These are phyloP conservation scores for Citropsis articulata DNA, from an alignment of 345 rosid genomes.

Conservation along the genomic window DNA sequence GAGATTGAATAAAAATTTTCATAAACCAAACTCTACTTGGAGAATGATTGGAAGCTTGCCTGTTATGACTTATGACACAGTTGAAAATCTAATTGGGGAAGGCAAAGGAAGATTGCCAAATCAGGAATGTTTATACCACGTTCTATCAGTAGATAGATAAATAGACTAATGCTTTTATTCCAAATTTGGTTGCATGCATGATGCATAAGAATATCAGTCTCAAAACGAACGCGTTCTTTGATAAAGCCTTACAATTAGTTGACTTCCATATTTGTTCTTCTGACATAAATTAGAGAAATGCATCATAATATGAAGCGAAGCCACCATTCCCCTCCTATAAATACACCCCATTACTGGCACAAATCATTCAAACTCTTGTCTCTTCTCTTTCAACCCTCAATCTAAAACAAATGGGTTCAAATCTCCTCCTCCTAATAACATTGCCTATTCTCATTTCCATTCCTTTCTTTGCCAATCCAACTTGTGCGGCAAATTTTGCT, in stretches of 20 bases:
- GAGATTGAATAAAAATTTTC: too few species aligned
- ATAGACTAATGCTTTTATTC: background rate
- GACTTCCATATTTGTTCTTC: conserved; percentile 9
- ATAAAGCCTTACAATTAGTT: conserved; percentile 10
- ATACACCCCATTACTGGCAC: background rate
- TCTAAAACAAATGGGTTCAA: conserved; percentile 17
- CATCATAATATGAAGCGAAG: too few species aligned
- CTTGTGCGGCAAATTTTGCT: conserved; percentile 16
- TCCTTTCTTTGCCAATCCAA: conserved; percentile 29
- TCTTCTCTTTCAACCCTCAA: too few species aligned
- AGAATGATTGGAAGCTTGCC: too few species aligned
- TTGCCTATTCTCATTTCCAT: conserved; percentile 16
- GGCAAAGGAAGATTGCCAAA: too few species aligned
- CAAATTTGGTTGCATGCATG: background rate
- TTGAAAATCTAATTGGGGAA: too few species aligned
- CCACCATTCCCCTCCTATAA: too few species aligned
- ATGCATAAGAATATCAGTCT: background rate
- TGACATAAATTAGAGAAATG: too few species aligned
- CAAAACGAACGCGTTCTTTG: conserved; percentile 22
- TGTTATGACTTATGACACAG: too few species aligned
- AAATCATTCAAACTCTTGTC: background rate
- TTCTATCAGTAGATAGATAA: too few species aligned
- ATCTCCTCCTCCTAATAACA: conserved; percentile 9
- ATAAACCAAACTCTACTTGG: too few species aligned
- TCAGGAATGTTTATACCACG: too few species aligned